phyloP scores from a whole-genome alignment of 1,139 yeast species.

The Lodderomyces parapsilosis region DNA sequence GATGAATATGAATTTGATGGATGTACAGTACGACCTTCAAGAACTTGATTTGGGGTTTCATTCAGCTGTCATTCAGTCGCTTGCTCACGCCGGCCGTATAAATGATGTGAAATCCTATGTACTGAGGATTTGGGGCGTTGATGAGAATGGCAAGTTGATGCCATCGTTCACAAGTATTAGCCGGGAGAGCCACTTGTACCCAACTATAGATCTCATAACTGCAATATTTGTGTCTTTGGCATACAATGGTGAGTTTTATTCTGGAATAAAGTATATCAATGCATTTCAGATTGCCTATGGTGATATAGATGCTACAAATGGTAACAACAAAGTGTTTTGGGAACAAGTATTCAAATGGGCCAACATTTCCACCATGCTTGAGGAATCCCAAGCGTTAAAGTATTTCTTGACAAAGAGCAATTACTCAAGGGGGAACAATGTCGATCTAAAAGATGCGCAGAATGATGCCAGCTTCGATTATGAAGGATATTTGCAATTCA shows the following conservation, averaged over 20 bases:
- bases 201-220: conserved; percentile 25
- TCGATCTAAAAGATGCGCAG: conserved; percentile 28
- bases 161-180: conserved; percentile 9
- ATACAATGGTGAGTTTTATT: conserved; percentile 29
- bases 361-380: conserved; percentile 28
- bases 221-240: conserved; percentile 34
- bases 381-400: conserved; percentile 26
- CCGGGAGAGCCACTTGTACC: conserved; percentile 24
- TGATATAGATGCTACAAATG: conserved; percentile 19
- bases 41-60: conserved; percentile 23
- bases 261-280: conserved; percentile 35
- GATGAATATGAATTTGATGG: conserved; percentile 4
- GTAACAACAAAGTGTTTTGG: conserved; percentile 32
- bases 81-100: conserved; percentile 31
- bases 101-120: conserved; percentile 27
- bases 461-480: conserved; percentile 40
- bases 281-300: conserved; percentile 33
- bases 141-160: conserved; percentile 20
- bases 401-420: conserved; percentile 19
- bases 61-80: conserved; percentile 29
- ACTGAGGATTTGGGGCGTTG: conserved; percentile 34
- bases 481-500: conserved; percentile 34
- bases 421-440: conserved; percentile 6
- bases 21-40: conserved; percentile 4
- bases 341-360: conserved; percentile 38